A percentile compares a stretch with the other conserved stretches of the same genome.
Conservation (phyloP, 805 yeast genomes). For the Komagataella phaffii region DNA sequence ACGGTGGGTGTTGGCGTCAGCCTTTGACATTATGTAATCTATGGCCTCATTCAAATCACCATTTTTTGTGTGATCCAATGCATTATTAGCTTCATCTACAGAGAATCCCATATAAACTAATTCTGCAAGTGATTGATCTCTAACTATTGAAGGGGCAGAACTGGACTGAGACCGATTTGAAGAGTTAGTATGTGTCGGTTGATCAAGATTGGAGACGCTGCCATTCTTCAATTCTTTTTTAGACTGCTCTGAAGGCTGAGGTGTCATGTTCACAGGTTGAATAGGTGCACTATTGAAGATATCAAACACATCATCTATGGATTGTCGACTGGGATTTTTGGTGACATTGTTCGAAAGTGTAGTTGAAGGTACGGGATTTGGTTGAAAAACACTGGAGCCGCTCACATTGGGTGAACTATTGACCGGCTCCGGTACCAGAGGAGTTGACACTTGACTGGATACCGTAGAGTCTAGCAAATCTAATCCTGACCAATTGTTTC, state of each 20-base stretch:
- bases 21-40: conserved; percentile 46
- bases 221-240: background rate
- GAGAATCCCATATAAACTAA: conserved; percentile 73
- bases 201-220: background rate
- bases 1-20: conserved; percentile 23
- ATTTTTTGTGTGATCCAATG: conserved; percentile 33
- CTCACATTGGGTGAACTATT: background rate
- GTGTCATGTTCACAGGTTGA: background rate
- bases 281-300: background rate
- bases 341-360: background rate
- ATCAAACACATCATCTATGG: background rate
- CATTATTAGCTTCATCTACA: conserved; percentile 42
- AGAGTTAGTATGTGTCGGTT: background rate
- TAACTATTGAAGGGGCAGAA: conserved; percentile 2
- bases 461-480: conserved; percentile 18
- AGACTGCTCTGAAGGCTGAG: background rate
- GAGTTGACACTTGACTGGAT: background rate
- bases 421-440: background rate
- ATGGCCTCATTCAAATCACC: conserved; percentile 61
- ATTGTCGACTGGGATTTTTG: background rate
- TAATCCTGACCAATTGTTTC: conserved; percentile 19
- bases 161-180: background rate
- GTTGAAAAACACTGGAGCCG: background rate
- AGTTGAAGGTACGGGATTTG: background rate
- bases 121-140: conserved; percentile 48